Evolutionary conservation across 148 eudicot species (phyloP), one percentile per base, ranked within the genome.

Genomic region (Silene latifolia): DNA sequence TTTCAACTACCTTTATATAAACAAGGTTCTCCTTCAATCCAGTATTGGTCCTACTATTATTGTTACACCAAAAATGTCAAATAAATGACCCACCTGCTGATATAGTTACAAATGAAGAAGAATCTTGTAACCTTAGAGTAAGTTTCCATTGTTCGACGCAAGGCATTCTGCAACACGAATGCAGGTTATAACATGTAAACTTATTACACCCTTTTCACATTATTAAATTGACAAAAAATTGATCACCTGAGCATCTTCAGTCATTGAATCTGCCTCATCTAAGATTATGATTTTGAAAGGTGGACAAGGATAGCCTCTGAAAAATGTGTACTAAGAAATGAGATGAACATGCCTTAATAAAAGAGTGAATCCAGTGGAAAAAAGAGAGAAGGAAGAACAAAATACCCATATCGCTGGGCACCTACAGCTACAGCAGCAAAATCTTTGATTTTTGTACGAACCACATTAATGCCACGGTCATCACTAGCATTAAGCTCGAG

Each of bases 221-320:
- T 21, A 13, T 15, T 23, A 44, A 62, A 69, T 39, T 9, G 74
- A 53, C 25, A 10, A 51, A 69, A 69, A 8, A 35, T 71, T 80
- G 89, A 69, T 83, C 47, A 80, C 98, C 96, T 91, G 98, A 71
- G 98, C 97, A 84, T 94, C 98, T 88, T 94, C 97, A 51, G 98
- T 94, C 98, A 94, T 94, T 72, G 98, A 94, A 89, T 94, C 98
- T 58, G 98, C 97, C 85, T 94, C 97, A 58, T 94, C 98, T 13
- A 94, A 90, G 77, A 94, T 90, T 29, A 91, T 91, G 67, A 94
- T 91, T 80, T 94, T 94, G 75, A 82, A 94, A 73, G 98, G 91
- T 29, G 98, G 98, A 74, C 97, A 94, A 48, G 97, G 97, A 82
- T 94, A 94, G 54, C 92, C 90, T 80, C 93, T 89, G 59, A 67